phyloP scores from a whole-genome alignment of 192 early-diverging fungal genomes.

The Linnemannia schmuckeri region DNA sequence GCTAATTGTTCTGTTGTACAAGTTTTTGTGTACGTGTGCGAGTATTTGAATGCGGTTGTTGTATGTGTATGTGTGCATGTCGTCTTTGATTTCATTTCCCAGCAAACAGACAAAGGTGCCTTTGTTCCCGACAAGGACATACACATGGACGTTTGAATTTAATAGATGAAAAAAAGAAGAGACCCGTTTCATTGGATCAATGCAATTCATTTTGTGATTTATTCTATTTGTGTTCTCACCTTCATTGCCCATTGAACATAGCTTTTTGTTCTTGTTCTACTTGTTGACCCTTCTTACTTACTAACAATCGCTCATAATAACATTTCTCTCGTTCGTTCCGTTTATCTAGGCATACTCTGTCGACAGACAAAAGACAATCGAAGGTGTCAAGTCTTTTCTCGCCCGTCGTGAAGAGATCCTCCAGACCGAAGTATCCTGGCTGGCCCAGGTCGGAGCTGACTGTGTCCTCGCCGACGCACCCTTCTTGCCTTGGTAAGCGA shows the following conservation, averaged over 20 bases:
- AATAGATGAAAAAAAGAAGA: background rate
- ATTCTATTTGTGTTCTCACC: background rate
- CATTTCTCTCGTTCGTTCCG: background rate
- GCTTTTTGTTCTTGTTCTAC: background rate
- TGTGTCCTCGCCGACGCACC: constrained; percentile 70
- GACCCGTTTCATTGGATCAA: constrained; percentile 2
- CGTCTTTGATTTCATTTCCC: background rate
- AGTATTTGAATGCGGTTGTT: background rate
- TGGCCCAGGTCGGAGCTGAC: constrained; percentile 63
- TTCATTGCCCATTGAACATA: background rate
- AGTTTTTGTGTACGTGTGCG: background rate
- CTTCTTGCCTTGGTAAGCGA: constrained; percentile 67
- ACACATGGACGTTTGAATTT: background rate
- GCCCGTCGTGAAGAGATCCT: constrained; percentile 54
- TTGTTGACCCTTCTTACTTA: background rate
- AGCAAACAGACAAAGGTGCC: background rate
- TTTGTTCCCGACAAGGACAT: background rate
- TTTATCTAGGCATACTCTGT: constrained; percentile 63
- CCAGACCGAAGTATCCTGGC: constrained; percentile 62
- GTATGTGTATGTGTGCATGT: background rate
- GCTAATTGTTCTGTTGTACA: constrained; percentile 4
- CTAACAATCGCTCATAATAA: background rate
- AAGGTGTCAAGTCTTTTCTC: constrained; percentile 62
- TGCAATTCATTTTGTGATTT: background rate
- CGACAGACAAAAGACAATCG: constrained; percentile 65